Conservation (phyloP, 345 rosid species). For the Gossypium turneri region DNA sequence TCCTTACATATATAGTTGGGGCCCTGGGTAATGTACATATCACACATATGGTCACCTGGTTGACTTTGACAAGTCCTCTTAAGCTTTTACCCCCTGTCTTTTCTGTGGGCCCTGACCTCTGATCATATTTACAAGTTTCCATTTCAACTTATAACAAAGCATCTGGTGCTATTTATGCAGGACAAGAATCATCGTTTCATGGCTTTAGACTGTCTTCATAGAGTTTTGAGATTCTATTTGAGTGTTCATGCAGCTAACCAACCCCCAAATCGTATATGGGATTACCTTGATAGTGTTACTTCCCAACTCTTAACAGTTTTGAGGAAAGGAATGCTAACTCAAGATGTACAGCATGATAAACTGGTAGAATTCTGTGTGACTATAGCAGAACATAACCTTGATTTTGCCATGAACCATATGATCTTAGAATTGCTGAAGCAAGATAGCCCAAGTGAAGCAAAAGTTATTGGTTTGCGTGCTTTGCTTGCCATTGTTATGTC, state of each 20-base stretch:
- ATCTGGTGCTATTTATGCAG: conserved; percentile 41
- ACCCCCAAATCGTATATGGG: conserved; percentile 96
- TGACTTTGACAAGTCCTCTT: not conserved
- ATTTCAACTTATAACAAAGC: conserved; percentile 7
- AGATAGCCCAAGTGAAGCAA: conserved; percentile 93
- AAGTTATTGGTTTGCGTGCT: conserved; percentile 96
- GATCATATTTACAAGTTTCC: not conserved
- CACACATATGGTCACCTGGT: not conserved
- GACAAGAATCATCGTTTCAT: conserved; percentile 97
- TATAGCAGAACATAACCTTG: conserved; percentile 97
- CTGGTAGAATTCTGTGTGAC: conserved; percentile 97
- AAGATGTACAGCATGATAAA: conserved; percentile 96
- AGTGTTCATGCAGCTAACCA: conserved; percentile 93
- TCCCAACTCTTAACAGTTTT: conserved; percentile 86
- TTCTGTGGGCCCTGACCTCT: not conserved
- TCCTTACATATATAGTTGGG: conserved; percentile 7
- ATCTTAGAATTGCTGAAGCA: conserved; percentile 89
- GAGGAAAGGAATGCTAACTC: conserved; percentile 92
- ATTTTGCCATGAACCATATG: conserved; percentile 99
- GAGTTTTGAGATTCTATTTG: conserved; percentile 93
- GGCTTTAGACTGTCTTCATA: conserved; percentile 97
- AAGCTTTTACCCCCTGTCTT: not conserved
- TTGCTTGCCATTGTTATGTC: conserved; percentile 93
- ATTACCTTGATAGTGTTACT: conserved; percentile 94
- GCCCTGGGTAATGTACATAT: not conserved